phyloP scores from a whole-genome alignment of 2,329 filamentous ascomycete genomes.

The Herpomyces periplanetae region DNA sequence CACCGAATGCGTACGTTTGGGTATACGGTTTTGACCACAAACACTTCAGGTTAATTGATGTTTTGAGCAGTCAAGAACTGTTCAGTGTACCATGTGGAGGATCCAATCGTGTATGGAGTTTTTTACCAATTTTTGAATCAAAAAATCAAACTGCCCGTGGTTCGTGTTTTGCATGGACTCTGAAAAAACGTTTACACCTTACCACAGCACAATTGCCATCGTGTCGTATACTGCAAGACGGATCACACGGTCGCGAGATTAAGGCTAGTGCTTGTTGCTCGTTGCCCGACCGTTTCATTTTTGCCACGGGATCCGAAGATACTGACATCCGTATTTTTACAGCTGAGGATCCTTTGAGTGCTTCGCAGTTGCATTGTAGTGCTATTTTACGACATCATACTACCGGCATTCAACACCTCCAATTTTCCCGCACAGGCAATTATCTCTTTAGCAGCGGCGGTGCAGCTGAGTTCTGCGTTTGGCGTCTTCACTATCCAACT shows the following conservation, averaged over 20 bases:
- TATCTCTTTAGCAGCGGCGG: constrained; percentile 58
- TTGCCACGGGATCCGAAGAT: constrained; percentile 29
- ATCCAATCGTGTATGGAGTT: constrained; percentile 36
- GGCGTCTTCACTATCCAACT: constrained; percentile 27
- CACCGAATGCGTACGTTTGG: constrained; percentile 21
- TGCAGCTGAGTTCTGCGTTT: constrained; percentile 57
- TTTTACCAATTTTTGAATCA: constrained; percentile 7
- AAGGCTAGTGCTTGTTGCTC: constrained; percentile 16
- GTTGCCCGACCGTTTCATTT: constrained; percentile 7
- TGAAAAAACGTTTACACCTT: constrained; percentile 16
- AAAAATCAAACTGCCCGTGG: constrained; percentile 5
- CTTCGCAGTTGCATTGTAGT: constrained; percentile 12
- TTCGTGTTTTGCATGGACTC: constrained; percentile 30
- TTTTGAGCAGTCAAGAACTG: constrained; percentile 24
- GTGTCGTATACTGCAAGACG: constrained; percentile 16
- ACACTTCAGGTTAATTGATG: constrained; percentile 44
- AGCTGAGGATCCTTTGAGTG: constrained; percentile 2
- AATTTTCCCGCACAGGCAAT: constrained; percentile 23
- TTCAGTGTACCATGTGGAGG: constrained; percentile 44
- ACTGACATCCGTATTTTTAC: constrained; percentile 32
- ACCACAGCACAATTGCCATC: constrained; percentile 8
- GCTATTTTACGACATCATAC: constrained; percentile 34
- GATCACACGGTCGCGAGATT: constrained; percentile 59
- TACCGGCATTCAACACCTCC: constrained; percentile 40
- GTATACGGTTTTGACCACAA: constrained; percentile 47